Percentiles rank a stretch among this genome's conserved stretches.
phyloP scores from a whole-genome alignment of 129 eudicot genomes.

The Apium graveolens region DNA sequence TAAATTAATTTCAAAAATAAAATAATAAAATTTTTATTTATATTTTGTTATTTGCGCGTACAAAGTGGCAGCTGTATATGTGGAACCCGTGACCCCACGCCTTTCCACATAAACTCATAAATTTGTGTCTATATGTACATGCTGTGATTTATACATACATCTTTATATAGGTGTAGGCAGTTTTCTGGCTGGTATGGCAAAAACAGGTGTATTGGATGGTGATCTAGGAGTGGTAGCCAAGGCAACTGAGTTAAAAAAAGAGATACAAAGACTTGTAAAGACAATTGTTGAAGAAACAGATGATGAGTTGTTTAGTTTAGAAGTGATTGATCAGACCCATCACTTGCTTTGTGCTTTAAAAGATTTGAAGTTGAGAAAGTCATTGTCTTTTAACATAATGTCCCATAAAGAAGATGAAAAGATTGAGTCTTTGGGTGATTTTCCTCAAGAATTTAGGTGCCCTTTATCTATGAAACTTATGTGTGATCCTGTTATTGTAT shows the following conservation, averaged over 20 bases:
- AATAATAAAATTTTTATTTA: no score
- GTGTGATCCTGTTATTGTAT: slow-evolving; percentile 36
- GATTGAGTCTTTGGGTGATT: neutral
- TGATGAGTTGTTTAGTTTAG: slow-evolving; percentile 18
- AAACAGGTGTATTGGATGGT: slow-evolving; percentile 47
- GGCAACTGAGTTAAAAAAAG: slow-evolving; percentile 60
- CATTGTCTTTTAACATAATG: slow-evolving; percentile 27
- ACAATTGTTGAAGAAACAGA: slow-evolving; percentile 50
- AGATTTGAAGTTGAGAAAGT: slow-evolving; percentile 38
- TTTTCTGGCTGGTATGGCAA: slow-evolving; percentile 43
- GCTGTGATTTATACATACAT: neutral
- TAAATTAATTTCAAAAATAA: neutral
- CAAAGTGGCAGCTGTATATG: slow-evolving; percentile 41
- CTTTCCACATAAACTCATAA: neutral
- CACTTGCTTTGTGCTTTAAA: slow-evolving; percentile 41
- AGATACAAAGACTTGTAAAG: slow-evolving; percentile 48
- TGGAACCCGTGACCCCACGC: slow-evolving; percentile 22
- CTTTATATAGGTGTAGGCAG: neutral
- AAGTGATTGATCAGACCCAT: slow-evolving; percentile 56
- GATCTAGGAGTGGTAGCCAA: slow-evolving; percentile 38
- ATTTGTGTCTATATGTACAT: neutral
- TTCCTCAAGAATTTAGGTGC: slow-evolving; percentile 26
- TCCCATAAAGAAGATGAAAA: neutral
- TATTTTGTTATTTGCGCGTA: slow-evolving; percentile 19
- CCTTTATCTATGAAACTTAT: slow-evolving; percentile 34